Evolutionary conservation across 352 stramenopile genomes (phyloP).

Genomic region (Phytophthora agathidicida): DNA sequence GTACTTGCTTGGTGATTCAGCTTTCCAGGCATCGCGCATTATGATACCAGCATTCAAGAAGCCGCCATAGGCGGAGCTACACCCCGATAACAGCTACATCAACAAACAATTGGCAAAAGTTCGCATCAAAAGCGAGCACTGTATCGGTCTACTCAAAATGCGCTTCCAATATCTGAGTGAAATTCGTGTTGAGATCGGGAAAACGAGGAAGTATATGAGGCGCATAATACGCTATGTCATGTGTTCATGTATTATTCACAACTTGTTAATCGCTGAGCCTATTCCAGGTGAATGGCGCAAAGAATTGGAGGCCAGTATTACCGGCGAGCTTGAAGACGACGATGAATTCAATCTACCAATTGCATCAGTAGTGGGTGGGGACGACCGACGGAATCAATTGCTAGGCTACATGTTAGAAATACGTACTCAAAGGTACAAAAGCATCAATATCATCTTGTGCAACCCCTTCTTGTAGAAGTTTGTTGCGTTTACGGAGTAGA

Average conservation of each 20-base stretch:
- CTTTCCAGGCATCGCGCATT: constrained; percentile 17
- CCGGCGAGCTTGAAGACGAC: constrained; percentile 10
- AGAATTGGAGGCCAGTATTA: not conserved
- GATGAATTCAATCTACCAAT: constrained; percentile 20
- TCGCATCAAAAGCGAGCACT: constrained; percentile 32
- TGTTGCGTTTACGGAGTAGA: constrained; percentile 15
- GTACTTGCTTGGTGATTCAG: constrained; percentile 28
- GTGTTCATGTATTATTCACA: constrained; percentile 27
- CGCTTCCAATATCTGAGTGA: constrained; percentile 27
- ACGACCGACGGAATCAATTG: constrained; percentile 12
- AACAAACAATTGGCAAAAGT: constrained; percentile 17
- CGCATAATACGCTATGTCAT: constrained; percentile 16
- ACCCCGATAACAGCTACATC: constrained; percentile 22
- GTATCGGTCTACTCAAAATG: constrained; percentile 27
- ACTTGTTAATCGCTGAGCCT: constrained; percentile 21
- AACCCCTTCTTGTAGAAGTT: constrained; percentile 19
- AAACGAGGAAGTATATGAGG: constrained; percentile 25
- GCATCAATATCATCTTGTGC: constrained; percentile 13
- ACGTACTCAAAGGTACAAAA: constrained; percentile 7
- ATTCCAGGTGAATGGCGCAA: constrained; percentile 10
- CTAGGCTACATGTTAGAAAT: constrained; percentile 24
- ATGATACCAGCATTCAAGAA: constrained; percentile 32
- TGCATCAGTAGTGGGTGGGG: not conserved
- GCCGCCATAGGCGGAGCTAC: constrained; percentile 2
- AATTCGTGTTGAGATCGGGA: constrained; percentile 3